Conservation (phyloP, 495 filamentous ascomycete genomes). For the Aspergillus ostianus region DNA sequence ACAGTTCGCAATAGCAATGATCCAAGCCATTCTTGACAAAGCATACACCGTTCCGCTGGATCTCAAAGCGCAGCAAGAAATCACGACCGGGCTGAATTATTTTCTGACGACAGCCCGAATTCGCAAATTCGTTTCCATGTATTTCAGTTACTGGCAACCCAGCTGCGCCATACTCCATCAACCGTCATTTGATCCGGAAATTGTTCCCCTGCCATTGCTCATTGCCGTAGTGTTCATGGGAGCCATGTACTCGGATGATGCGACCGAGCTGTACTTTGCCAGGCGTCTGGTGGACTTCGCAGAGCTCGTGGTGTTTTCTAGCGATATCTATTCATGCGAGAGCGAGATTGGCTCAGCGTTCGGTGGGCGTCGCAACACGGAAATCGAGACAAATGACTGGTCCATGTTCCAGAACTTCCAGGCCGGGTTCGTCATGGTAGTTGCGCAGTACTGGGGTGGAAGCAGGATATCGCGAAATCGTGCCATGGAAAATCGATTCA, state of each 20-base stretch:
- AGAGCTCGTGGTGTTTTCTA: slow-evolving; percentile 46
- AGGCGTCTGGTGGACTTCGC: slow-evolving; percentile 46
- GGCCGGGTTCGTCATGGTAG: slow-evolving; percentile 41
- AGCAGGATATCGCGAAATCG: slow-evolving; percentile 38
- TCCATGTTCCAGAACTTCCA: slow-evolving; percentile 43
- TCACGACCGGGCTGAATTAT: slow-evolving; percentile 38
- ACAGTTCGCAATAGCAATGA: slow-evolving; percentile 36
- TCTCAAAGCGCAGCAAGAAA: slow-evolving; percentile 38
- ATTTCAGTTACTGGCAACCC: slow-evolving; percentile 48
- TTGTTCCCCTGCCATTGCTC: slow-evolving; percentile 36
- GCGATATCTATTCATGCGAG: slow-evolving; percentile 40
- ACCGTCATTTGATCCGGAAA: slow-evolving; percentile 40
- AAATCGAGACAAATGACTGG: slow-evolving; percentile 34
- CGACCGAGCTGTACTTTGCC: slow-evolving; percentile 35
- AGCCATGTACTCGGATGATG: slow-evolving; percentile 46
- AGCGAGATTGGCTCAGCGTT: slow-evolving; percentile 37
- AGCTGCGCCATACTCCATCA: slow-evolving; percentile 43
- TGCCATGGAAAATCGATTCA: slow-evolving; percentile 46
- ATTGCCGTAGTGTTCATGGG: slow-evolving; percentile 44
- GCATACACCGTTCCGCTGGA: slow-evolving; percentile 39
- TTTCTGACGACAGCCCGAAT: slow-evolving; percentile 44
- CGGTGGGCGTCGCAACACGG: slow-evolving; percentile 18
- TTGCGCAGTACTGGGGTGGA: slow-evolving; percentile 50
- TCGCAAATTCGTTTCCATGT: slow-evolving; percentile 38
- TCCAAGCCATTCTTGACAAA: slow-evolving; percentile 37